Evolutionary conservation across 2,329 filamentous ascomycete species (phyloP).

Genomic region (Ascochyta pisi): DNA sequence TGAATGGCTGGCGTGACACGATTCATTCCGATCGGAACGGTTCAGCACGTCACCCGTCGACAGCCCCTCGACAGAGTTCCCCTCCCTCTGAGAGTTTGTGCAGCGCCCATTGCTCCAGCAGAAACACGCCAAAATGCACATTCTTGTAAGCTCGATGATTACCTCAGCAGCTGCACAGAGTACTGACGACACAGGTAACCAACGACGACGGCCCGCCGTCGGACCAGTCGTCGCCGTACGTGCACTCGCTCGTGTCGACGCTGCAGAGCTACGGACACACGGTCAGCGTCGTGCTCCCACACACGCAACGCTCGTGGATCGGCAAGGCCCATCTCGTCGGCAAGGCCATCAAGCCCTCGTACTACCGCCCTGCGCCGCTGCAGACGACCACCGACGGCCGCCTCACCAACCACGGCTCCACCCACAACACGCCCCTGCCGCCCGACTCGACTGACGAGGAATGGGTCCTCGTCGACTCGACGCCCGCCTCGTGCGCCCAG

Average conservation of each 20-base stretch:
- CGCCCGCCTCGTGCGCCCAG: constrained; percentile 59
- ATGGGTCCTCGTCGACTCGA: constrained; percentile 59
- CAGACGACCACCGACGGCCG: constrained; percentile 47
- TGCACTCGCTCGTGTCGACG: constrained; percentile 54
- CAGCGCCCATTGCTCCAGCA: constrained; percentile 12
- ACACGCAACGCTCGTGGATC: constrained; percentile 96
- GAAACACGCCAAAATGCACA: constrained; percentile 42
- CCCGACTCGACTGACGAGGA: constrained; percentile 48
- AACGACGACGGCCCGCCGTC: constrained; percentile 62
- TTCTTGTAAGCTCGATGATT: constrained; percentile 38
- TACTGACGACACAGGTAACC: constrained; percentile 49
- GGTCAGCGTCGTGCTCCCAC: constrained; percentile 90
- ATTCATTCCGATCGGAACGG: constrained; percentile 25
- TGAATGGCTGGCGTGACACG: neutral
- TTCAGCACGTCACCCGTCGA: constrained; percentile 19
- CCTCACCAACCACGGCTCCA: constrained; percentile 49
- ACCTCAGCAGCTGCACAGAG: neutral
- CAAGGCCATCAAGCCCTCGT: constrained; percentile 81
- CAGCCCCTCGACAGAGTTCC: constrained; percentile 15
- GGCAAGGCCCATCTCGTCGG: constrained; percentile 97
- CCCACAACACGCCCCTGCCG: constrained; percentile 43
- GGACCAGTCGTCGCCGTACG: constrained; percentile 57
- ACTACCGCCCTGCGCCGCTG: constrained; percentile 74
- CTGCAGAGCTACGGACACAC: constrained; percentile 72
- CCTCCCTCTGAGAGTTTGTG: constrained; percentile 2